Percentiles rank a stretch among this genome's conserved stretches.
These are phyloP conservation scores for Saraca asoca DNA, from an alignment of 331 rosid species.

Conservation along the genomic window DNA sequence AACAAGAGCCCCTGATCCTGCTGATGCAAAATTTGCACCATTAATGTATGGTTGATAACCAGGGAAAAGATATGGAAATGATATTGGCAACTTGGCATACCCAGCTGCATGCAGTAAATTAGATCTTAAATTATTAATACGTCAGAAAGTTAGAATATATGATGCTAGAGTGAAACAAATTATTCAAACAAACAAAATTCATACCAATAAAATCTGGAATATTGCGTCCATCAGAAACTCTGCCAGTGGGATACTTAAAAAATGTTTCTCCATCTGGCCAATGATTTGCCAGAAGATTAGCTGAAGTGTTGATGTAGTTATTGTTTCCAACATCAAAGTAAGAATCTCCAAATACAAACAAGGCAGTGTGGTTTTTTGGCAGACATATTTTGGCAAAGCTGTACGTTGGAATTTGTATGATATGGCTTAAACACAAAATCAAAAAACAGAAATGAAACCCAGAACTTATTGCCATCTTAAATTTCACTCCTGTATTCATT, in stretches of 20 bases:
- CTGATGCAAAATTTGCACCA: slow-evolving; percentile 56
- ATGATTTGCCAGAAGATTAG: slow-evolving; percentile 9
- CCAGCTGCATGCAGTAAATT: slow-evolving; percentile 33
- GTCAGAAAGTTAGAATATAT: no score
- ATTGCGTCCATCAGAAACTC: slow-evolving; percentile 47
- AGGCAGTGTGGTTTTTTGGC: slow-evolving; percentile 18
- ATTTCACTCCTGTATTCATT: no score
- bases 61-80: slow-evolving; percentile 39
- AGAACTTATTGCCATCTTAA: neutral
- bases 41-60: neutral
- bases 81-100: slow-evolving; percentile 37
- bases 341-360: slow-evolving; percentile 48
- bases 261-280: slow-evolving; percentile 45
- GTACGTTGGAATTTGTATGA: neutral
- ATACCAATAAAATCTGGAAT: slow-evolving; percentile 49
- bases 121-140: no score
- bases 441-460: neutral
- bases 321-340: slow-evolving; percentile 44
- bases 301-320: slow-evolving; percentile 36
- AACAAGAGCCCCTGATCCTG: slow-evolving; percentile 44
- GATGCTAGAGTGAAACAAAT: no score
- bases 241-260: slow-evolving; percentile 49
- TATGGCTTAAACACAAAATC: neutral
- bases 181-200: neutral
- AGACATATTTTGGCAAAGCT: neutral